Conservation (phyloP, 2,329 filamentous ascomycete species). For the Ramularia collo-cygni region DNA sequence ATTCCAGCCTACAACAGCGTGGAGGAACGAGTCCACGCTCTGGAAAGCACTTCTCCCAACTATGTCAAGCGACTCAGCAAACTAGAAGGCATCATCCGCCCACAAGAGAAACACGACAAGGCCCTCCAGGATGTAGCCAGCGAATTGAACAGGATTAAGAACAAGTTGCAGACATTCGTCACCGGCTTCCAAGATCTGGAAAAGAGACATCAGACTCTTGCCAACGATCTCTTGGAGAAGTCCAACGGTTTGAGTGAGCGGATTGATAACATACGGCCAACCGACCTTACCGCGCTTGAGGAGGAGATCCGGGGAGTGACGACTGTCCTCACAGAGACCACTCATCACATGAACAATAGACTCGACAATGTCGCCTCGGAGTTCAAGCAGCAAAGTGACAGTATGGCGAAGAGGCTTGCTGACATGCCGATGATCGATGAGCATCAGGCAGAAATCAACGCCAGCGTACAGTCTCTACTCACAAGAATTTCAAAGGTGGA, state of each 20-base stretch:
- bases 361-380: constrained; percentile 32
- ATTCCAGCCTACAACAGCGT: constrained; percentile 4
- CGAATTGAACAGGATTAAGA: constrained; percentile 26
- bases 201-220: constrained; percentile 33
- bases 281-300: constrained; percentile 37
- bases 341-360: constrained; percentile 36
- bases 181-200: constrained; percentile 12
- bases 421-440: background rate
- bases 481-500: background rate
- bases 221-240: constrained; percentile 33
- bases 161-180: constrained; percentile 30
- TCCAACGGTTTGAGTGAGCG: constrained; percentile 21
- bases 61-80: background rate
- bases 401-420: constrained; percentile 1
- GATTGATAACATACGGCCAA: constrained; percentile 24
- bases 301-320: constrained; percentile 26
- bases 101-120: constrained; percentile 1
- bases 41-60: background rate
- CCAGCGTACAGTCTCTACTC: background rate
- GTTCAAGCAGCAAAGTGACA: constrained; percentile 28
- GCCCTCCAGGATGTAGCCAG: constrained; percentile 1
- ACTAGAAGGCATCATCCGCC: background rate
- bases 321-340: constrained; percentile 27
- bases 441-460: background rate
- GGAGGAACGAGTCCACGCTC: constrained; percentile 1